Base-by-base conservation (phyloP, 495 filamentous ascomycete species). In the Parathielavia hyrcaniae region DNA sequence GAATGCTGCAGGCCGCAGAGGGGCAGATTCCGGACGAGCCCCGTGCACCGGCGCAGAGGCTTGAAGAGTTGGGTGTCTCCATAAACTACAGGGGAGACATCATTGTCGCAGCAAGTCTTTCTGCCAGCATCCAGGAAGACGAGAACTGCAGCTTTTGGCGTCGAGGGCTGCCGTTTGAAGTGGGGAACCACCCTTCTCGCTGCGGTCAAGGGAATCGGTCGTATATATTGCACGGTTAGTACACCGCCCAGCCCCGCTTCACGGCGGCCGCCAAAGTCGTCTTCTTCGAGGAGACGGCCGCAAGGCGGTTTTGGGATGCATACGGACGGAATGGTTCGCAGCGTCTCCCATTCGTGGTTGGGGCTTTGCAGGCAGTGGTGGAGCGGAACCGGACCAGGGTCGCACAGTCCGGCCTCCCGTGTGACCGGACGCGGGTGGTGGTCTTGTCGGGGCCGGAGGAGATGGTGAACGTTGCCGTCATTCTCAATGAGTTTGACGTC, bases 81-180 rank as follows among this genome's bases (percentile, higher is more conserved):
- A 2, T 11, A 1, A 65, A 65, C 26, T 75, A 75, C 48, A 59
- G 59, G 4, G 72, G 73, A 0, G 69, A 75, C 55, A 57, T 50
- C 6, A 48, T 48, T 44, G 34, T 69, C 0, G 9, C 13, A 2
- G 46, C 19, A 0, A 73, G 73, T 61, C 63, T 58, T 43, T 68
- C 67, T 0, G 74, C 70, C 0, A 19, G 61, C 48, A 69, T 77
- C 43, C 55, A 67, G 0, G 59, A 64, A 11, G 53, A 64, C 5
- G 12, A 55, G 0, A 74, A 68, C 55, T 74, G 71, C 20, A 63
- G 67, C 1, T 62, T 77, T 0, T 77, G 70, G 67, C 49, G 76
- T 8, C 71, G 64, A 0, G 63, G 66, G 5, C 65, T 77, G 0
- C 70, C 74, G 55, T 59, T n/a, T 9, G n/a, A n/a, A n/a, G n/a